Conservation (phyloP, 345 rosid species). For the Firmiana major region DNA sequence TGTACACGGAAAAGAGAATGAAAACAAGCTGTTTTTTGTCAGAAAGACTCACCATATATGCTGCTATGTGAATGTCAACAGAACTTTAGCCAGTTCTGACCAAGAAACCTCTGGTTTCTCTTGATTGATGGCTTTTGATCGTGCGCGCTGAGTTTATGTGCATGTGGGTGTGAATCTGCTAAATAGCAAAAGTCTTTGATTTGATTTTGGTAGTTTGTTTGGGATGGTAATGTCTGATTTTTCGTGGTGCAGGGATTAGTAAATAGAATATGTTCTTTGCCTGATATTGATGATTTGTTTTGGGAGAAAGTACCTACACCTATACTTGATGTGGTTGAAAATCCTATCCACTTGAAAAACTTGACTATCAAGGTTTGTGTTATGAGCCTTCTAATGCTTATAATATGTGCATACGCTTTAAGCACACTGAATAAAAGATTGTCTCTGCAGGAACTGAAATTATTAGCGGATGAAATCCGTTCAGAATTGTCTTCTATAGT, state of each 20-base stretch:
- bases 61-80: not conserved
- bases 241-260: too few species aligned
- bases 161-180: not conserved
- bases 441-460: constrained; percentile 65
- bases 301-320: too few species aligned
- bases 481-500: constrained; percentile 47
- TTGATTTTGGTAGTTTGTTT: too few species aligned
- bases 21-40: not conserved
- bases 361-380: too few species aligned
- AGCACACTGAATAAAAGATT: not conserved
- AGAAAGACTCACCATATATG: not conserved
- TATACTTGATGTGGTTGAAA: too few species aligned
- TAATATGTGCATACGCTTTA: not conserved
- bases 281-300: too few species aligned
- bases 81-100: not conserved
- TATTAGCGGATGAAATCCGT: constrained; percentile 67
- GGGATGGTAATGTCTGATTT: too few species aligned
- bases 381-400: too few species aligned
- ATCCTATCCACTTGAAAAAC: too few species aligned
- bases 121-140: not conserved
- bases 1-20: not conserved
- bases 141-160: not conserved
- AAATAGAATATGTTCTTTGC: too few species aligned
- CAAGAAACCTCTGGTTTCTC: not conserved
- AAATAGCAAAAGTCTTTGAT: too few species aligned